These are phyloP conservation scores for Cordyceps tenuipes DNA, from an alignment of 2,329 filamentous ascomycete genomes.

Conservation along the genomic window DNA sequence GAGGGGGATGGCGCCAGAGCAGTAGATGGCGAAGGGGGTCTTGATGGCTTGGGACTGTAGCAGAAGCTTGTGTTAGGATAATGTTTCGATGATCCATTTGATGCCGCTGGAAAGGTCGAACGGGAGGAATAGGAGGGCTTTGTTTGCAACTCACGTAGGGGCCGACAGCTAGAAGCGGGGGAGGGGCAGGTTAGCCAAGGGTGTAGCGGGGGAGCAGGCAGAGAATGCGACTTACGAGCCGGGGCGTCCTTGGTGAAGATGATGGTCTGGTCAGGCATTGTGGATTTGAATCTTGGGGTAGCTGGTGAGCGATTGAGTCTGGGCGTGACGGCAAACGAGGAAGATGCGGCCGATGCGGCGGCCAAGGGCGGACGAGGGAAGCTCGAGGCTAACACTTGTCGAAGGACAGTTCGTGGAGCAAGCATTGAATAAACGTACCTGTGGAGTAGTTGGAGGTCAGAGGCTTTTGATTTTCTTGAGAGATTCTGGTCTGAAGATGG, in stretches of 20 bases:
- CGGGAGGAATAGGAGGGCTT: neutral
- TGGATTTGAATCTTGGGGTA: constrained; percentile 20
- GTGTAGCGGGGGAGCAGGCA: neutral
- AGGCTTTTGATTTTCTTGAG: neutral
- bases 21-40: constrained; percentile 57
- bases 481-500: neutral
- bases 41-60: constrained; percentile 57
- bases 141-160: constrained; percentile 46
- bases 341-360: neutral
- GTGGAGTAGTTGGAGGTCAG: neutral
- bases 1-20: constrained; percentile 65
- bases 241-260: constrained; percentile 53
- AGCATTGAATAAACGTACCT: constrained; percentile 20
- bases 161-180: constrained; percentile 41
- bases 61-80: constrained; percentile 14
- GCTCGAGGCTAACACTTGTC: constrained; percentile 1
- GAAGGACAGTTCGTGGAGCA: constrained; percentile 15
- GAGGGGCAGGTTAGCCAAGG: constrained; percentile 12
- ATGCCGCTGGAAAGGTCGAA: neutral
- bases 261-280: constrained; percentile 39
- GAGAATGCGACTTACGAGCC: constrained; percentile 37
- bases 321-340: neutral
- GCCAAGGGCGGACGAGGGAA: neutral
- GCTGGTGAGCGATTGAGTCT: constrained; percentile 7
- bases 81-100: neutral